Percentiles rank a stretch among this genome's conserved stretches.
Conservation (phyloP, 2,329 filamentous ascomycete genomes). For the Alternaria solani region DNA sequence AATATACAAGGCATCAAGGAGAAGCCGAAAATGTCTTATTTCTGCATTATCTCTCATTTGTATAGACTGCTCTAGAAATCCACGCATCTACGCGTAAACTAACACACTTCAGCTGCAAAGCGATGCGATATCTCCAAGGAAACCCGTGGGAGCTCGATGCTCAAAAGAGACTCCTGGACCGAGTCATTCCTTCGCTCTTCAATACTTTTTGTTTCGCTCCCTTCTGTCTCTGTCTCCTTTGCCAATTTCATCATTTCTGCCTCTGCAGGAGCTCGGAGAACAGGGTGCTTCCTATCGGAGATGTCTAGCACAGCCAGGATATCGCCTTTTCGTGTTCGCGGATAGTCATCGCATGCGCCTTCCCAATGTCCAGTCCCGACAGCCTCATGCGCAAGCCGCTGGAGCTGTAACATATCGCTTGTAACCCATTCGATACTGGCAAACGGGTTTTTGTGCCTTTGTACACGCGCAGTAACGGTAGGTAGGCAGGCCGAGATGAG, state of each 20-base stretch:
- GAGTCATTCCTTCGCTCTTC: background rate
- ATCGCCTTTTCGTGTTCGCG: slow-evolving; percentile 6
- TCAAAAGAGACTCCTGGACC: background rate
- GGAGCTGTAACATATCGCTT: slow-evolving; percentile 28
- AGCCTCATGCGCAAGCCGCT: slow-evolving; percentile 34
- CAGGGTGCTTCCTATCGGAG: slow-evolving; percentile 2
- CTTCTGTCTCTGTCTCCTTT: background rate
- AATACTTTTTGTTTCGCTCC: too few relatives aligned
- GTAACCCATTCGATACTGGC: slow-evolving; percentile 21
- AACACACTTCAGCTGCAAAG: background rate
- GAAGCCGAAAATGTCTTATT: background rate
- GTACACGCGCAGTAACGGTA: background rate
- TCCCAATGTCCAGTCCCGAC: slow-evolving; percentile 18
- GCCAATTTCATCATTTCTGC: background rate
- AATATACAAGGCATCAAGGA: background rate
- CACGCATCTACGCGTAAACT: background rate
- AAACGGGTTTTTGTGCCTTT: slow-evolving; percentile 7
- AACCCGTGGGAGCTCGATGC: background rate
- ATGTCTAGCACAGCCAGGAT: slow-evolving; percentile 13
- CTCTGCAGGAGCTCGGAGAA: background rate
- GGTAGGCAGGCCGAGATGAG: slow-evolving; percentile 1
- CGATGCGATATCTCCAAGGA: slow-evolving; percentile 1
- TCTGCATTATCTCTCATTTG: background rate
- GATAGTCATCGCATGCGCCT: slow-evolving; percentile 8
- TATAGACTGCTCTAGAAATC: fast-evolving